Evolutionary conservation across 371 early-diverging fungal species (phyloP).

Genomic region (Mucor piriformis): DNA sequence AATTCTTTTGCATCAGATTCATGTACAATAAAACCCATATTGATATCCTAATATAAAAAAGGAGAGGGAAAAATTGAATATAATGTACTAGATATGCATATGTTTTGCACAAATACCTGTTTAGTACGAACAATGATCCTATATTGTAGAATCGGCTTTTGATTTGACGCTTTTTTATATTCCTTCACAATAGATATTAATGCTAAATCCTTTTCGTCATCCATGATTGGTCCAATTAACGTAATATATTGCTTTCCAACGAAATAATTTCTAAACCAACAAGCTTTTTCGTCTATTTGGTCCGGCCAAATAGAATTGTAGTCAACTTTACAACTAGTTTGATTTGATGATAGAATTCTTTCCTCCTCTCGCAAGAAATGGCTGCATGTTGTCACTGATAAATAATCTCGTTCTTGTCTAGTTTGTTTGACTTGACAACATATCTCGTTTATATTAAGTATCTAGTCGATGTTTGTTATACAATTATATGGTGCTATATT

Average conservation of each 20-base stretch:
- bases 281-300: slow-evolving; percentile 38
- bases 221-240: slow-evolving; percentile 33
- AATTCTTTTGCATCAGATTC: slow-evolving; percentile 18
- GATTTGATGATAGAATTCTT: background rate
- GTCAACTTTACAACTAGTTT: background rate
- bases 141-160: slow-evolving; percentile 14
- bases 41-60: slow-evolving; percentile 7
- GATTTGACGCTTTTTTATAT: slow-evolving; percentile 1
- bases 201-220: slow-evolving; percentile 5
- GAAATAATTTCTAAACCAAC: slow-evolving; percentile 41
- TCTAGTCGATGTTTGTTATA: background rate
- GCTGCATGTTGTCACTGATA: background rate
- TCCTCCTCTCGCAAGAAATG: slow-evolving; percentile 7
- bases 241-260: slow-evolving; percentile 41
- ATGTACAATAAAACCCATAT: slow-evolving; percentile 18
- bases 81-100: background rate
- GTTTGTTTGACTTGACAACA: slow-evolving; percentile 8
- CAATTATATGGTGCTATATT: background rate
- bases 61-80: background rate
- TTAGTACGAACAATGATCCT: slow-evolving; percentile 41
- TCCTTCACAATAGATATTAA: slow-evolving; percentile 22
- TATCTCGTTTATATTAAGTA: slow-evolving; percentile 9
- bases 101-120: slow-evolving; percentile 27
- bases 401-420: background rate
- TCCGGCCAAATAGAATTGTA: slow-evolving; percentile 25